Base-by-base conservation (phyloP, 208 protist genomes). In the Acanthamoeba castellanii region DNA sequence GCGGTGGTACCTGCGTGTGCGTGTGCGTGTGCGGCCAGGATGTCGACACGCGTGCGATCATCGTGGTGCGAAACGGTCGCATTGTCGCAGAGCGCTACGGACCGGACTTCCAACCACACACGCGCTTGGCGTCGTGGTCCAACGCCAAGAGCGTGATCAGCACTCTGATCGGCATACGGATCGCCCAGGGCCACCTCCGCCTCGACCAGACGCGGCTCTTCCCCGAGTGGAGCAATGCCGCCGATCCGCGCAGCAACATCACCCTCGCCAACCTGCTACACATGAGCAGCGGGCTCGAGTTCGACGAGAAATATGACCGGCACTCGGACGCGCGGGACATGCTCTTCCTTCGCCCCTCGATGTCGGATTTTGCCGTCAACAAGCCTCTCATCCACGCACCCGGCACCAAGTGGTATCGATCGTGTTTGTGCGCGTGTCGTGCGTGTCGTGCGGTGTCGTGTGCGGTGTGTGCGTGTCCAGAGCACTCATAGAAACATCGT, bases 71-170 rank as follows among this genome's bases (percentile, higher is more conserved):
- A 8, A 14, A 78, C 70, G 70, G 70, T 25, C 70, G 70, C 70
- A 78, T 78, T 8, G 70, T 78, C 11, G 34, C 70, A 4, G 70
- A 78, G 34, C 70, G 70, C 70, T 78, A 78, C 70, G 70, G 70
- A 13, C 70, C 70, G 16, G 70, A 45, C 20, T 78, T 34, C 13
- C 16, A 45, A 14, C 25, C 70, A 13, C 32, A 78, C 70, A 78
- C 34, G 70, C 70, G 70, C 11, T 27, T 78, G 70, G 70, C 70
- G 9, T 78, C 70, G 34, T 78, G 70, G 70, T 78, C 70, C 18
- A 20, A 42, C 18, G 70, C 70, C n/a, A 78, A 78, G 70, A 78
- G 70, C 70, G 34, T 78, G 70, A 78, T 45, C 70, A 78, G 70
- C 70, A 45, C 70, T 1, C 70, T 78, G n/a, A 45, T 78, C 34